Percentiles rank a stretch among this genome's conserved stretches.
These are phyloP conservation scores for Pyrus bretschneideri DNA, from an alignment of 306 rosid genomes.

Conservation along the genomic window DNA sequence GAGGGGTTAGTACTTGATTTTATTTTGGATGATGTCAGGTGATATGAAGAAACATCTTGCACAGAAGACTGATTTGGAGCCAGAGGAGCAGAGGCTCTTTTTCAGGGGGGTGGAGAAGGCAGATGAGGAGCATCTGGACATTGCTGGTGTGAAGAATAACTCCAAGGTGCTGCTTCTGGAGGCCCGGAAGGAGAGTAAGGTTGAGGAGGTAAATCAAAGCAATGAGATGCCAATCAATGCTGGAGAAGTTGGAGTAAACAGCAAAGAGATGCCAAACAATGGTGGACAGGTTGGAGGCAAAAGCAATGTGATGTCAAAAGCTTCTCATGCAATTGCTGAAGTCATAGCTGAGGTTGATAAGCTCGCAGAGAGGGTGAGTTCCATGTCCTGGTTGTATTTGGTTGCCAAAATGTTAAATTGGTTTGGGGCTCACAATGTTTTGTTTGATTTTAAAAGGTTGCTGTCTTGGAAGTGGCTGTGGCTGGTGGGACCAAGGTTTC, in stretches of 20 bases:
- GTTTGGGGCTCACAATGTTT: constrained; percentile 4
- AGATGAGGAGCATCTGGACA: constrained; percentile 56
- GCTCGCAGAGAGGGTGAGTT: constrained; percentile 66
- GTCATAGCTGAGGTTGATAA: constrained; percentile 69
- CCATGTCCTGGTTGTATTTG: not conserved
- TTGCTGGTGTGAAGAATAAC: constrained; percentile 69
- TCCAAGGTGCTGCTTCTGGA: constrained; percentile 68
- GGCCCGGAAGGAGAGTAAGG: constrained; percentile 41
- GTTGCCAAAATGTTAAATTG: not conserved
- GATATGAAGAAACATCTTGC: constrained; percentile 55
- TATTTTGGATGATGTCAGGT: constrained; percentile 37
- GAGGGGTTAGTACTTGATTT: not conserved
- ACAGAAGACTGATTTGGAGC: constrained; percentile 58
- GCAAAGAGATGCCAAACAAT: constrained; percentile 37
- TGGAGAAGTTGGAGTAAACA: constrained; percentile 19
- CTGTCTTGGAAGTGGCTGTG: constrained; percentile 64
- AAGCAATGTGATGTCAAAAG: constrained; percentile 43
- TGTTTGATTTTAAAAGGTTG: constrained; percentile 42
- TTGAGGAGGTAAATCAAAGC: constrained; percentile 41
- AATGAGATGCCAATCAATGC: constrained; percentile 45
- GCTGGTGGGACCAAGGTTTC: constrained; percentile 61
- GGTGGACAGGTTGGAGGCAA: constrained; percentile 11
- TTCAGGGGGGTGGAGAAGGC: constrained; percentile 68
- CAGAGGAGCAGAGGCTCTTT: constrained; percentile 59
- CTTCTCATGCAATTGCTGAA: constrained; percentile 49